These are phyloP conservation scores for Rhizopus stolonifer DNA, from an alignment of 371 early-diverging fungal genomes.

Conservation along the genomic window DNA sequence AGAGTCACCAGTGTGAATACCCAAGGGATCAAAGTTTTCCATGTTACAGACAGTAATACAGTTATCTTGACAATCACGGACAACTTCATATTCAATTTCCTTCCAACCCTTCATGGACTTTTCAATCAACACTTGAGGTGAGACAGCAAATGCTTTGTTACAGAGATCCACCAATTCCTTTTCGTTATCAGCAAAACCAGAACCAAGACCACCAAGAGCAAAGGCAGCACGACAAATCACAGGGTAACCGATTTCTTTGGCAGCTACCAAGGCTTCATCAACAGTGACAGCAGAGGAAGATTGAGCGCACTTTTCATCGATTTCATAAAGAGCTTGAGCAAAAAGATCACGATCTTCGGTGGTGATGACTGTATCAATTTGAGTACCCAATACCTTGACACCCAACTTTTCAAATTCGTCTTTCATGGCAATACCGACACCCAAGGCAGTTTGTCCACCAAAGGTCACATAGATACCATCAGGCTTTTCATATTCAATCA, in stretches of 20 bases:
- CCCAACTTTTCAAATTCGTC: slow-evolving; percentile 83
- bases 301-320: slow-evolving; percentile 83
- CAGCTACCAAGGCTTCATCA: slow-evolving; percentile 83
- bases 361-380: slow-evolving; percentile 84
- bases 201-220: slow-evolving; percentile 93
- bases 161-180: slow-evolving; percentile 74
- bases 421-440: slow-evolving; percentile 87
- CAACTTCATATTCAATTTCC: slow-evolving; percentile 97
- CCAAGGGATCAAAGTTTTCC: slow-evolving; percentile 98
- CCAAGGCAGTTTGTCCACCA: slow-evolving; percentile 95
- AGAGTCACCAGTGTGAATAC: slow-evolving; percentile 97
- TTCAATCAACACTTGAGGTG: slow-evolving; percentile 94
- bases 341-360: slow-evolving; percentile 96
- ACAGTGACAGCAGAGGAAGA: slow-evolving; percentile 76
- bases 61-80: slow-evolving; percentile 89
- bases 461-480: slow-evolving; percentile 95
- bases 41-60: slow-evolving; percentile 98
- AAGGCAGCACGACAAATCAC: slow-evolving; percentile 94
- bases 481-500: slow-evolving; percentile 89
- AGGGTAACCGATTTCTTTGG: slow-evolving; percentile 86
- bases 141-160: slow-evolving; percentile 81
- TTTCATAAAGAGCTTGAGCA: slow-evolving; percentile 80
- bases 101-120: slow-evolving; percentile 98
- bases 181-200: slow-evolving; percentile 89
- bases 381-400: slow-evolving; percentile 92